Evolutionary conservation across 2,329 filamentous ascomycete genomes (phyloP), one percentile per base, ranked within the genome.

Genomic region (Sordariomycetes sp.): DNA sequence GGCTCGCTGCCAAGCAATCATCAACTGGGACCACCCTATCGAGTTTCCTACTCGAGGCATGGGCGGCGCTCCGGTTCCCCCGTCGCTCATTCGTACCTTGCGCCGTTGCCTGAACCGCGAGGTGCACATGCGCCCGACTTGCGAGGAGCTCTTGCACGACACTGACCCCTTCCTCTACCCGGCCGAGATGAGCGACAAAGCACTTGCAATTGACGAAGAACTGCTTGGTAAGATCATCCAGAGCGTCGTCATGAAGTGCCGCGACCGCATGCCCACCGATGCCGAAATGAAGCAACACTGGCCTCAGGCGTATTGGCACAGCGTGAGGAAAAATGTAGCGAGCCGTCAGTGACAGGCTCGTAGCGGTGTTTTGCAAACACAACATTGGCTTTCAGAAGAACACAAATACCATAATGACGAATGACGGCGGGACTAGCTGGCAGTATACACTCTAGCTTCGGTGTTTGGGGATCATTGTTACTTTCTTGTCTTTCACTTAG

Each of bases 1-100:
- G 64, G 78, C 84, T 24, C 79, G 86, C 16, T 92, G 93, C 54
- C 79, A 86, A 57, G 84, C 85, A 39, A 92, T 93, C 51, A 84
- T 87, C 45, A 85, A 90, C 55, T 84, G 77, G 57, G 70, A 78
- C 36, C 77, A 87, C 54, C 55, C 60, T 6, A 85, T 93, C 49
- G 74, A 85, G 36, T 92, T 79, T 48, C 81, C 81, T 0, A 68
- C 76, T 2, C 66, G 70, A 3, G 85, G 80, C 10, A 63, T 87
- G 33, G 85, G 85, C 28, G 79, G 68, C 34, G 64, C 69, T 1
- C 60, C 63, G 0, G 74, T 84, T 2, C 78, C 79, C 1, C 59
- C 64, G 0, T 70, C 69, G 9, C 59, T 82, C 10, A 54, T 82
- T 21, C 60, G 68, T 20, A 82, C 78, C 0, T 66, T 84, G 64